These are phyloP conservation scores for Chrysosporium keratinophilum DNA, from an alignment of 2,329 filamentous ascomycete species.

Conservation along the genomic window DNA sequence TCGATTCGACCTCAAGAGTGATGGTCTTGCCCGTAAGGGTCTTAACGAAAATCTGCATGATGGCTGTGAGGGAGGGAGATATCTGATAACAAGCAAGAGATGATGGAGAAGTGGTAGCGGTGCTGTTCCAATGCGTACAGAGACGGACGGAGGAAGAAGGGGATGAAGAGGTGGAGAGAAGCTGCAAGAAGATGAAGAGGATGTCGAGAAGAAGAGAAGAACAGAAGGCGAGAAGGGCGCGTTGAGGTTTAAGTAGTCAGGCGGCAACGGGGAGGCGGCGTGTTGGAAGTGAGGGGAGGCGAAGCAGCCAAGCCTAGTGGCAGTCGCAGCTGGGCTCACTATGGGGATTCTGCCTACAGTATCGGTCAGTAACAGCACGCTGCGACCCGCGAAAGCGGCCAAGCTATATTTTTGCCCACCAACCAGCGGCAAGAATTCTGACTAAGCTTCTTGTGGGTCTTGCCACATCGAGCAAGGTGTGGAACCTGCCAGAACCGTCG, in stretches of 20 bases:
- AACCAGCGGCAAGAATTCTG: neutral
- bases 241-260: slow-evolving; percentile 25
- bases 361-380: neutral
- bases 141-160: slow-evolving; percentile 14
- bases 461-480: neutral
- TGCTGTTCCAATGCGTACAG: neutral
- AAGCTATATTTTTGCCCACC: neutral
- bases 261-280: slow-evolving; percentile 14
- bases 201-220: slow-evolving; percentile 18
- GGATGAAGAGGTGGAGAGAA: slow-evolving; percentile 15
- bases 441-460: neutral
- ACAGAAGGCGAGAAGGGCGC: slow-evolving; percentile 19
- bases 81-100: neutral
- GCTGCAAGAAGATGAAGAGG: slow-evolving; percentile 15
- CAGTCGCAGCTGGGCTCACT: neutral
- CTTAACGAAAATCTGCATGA: slow-evolving; percentile 98
- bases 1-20: slow-evolving; percentile 42
- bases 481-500: slow-evolving; percentile 7
- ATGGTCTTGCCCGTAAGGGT: slow-evolving; percentile 59
- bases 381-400: neutral
- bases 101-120: slow-evolving; percentile 5
- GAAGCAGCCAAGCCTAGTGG: slow-evolving; percentile 4
- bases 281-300: slow-evolving; percentile 14
- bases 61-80: slow-evolving; percentile 28
- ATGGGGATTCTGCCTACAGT: slow-evolving; percentile 1